Percentiles rank a stretch among this genome's conserved stretches.
Evolutionary conservation across 1,284 basidiomycete genomes (phyloP).

Genomic region (Ceratobasidium theobromae): DNA sequence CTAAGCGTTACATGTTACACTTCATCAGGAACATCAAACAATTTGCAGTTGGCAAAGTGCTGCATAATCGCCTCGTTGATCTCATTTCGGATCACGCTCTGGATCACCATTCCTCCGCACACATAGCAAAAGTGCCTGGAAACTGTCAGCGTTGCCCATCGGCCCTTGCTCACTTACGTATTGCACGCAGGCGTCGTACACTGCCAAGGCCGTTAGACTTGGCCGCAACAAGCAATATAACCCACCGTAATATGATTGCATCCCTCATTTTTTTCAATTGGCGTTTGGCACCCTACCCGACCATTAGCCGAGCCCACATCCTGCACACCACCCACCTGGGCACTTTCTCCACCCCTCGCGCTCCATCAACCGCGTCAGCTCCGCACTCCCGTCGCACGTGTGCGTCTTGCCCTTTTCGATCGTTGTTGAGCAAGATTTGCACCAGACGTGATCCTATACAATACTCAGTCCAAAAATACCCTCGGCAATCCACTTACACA

Average conservation of each 20-base stretch:
- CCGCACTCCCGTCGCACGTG: slow-evolving; percentile 34
- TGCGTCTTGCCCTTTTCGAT: slow-evolving; percentile 31
- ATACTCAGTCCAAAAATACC: not conserved
- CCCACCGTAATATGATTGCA: slow-evolving; percentile 36
- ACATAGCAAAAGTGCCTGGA: slow-evolving; percentile 30
- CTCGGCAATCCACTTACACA: slow-evolving; percentile 4
- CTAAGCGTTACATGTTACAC: slow-evolving; percentile 8
- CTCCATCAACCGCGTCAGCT: slow-evolving; percentile 32
- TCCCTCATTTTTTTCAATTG: slow-evolving; percentile 31
- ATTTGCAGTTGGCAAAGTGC: slow-evolving; percentile 20
- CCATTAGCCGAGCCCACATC: not conserved
- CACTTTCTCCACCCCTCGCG: slow-evolving; percentile 33
- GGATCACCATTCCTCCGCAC: slow-evolving; percentile 21
- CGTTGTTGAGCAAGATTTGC: slow-evolving; percentile 32
- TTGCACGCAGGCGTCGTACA: slow-evolving; percentile 33
- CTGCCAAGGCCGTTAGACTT: not conserved
- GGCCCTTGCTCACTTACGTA: slow-evolving; percentile 25
- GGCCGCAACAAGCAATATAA: not conserved
- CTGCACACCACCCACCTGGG: not conserved
- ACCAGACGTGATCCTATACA: slow-evolving; percentile 25
- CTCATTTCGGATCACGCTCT: slow-evolving; percentile 7
- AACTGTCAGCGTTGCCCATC: not conserved
- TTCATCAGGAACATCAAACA: slow-evolving; percentile 28
- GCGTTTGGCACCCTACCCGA: slow-evolving; percentile 29
- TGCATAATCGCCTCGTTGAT: slow-evolving; percentile 24